Evolutionary conservation across 2,329 filamentous ascomycete species (phyloP), one percentile per base, ranked within the genome.

Genomic region (Verticillium isaacii): DNA sequence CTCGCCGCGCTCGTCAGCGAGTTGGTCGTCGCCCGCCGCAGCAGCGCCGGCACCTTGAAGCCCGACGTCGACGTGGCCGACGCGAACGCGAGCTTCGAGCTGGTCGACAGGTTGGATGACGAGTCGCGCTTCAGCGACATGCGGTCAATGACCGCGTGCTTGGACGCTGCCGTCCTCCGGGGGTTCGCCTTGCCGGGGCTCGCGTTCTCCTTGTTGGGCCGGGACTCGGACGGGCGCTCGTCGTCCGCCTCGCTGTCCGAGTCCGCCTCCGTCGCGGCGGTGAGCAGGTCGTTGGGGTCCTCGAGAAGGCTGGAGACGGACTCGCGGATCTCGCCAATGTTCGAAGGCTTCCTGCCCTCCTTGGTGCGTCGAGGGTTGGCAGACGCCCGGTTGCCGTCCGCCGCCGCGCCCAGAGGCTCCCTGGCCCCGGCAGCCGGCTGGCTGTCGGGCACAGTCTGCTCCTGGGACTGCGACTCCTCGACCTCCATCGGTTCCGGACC

Each of bases 281-380:
- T 78, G 66, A 84, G 68, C 17, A 84, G 82, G 61, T 73, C 69
- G 68, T 77, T 67, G 17, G 85, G 83, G 54, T 90, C 86, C 29
- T 96, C 93, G 17, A 97, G 87, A 11, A 97, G 82, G 73, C 89
- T 91, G 5, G 91, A 96, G 7, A 97, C 79, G 0, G 91, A 92
- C 72, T 94, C 87, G 61, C 92, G 88, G 65, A 97, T 90, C 70
- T 97, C 92, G 32, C 88, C 86, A 11, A 96, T 79, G 19, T 88
- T 90, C 5, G 89, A 82, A 0, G 93, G 92, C 68, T 88, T 92
- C 73, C 85, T 86, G 59, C 80, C 81, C 17, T 79, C 78, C 61
- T 81, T 83, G 29, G 85, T 88, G 54, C 89, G 86, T 58, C 89
- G 86, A 58, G 84, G 73, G 64, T 85, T 75, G n/a, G 87, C 81